Conservation (phyloP, 345 rosid genomes). For the Salix koriyanagi region DNA sequence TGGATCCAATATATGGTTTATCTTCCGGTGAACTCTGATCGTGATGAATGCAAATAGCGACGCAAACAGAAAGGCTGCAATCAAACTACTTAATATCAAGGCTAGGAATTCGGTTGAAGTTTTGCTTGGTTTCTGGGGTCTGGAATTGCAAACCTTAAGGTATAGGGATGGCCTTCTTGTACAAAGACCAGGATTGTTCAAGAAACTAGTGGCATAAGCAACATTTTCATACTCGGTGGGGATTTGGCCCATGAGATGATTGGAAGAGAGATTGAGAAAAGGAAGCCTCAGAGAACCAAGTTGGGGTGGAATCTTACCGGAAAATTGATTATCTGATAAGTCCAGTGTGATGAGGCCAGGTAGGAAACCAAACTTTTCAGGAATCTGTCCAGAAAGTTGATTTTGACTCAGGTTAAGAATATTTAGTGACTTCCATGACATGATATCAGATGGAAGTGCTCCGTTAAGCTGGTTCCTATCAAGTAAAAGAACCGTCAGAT, state of each 20-base stretch:
- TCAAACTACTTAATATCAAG: slow-evolving; percentile 9
- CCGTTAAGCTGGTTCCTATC: slow-evolving; percentile 49
- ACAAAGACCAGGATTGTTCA: slow-evolving; percentile 54
- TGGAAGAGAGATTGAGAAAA: slow-evolving; percentile 52
- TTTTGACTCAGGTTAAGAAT: slow-evolving; percentile 43
- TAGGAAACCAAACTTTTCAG: slow-evolving; percentile 27
- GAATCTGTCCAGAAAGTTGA: slow-evolving; percentile 47
- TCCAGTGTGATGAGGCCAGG: slow-evolving; percentile 34
- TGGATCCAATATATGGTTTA: slow-evolving; percentile 6
- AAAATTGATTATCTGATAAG: slow-evolving; percentile 46
- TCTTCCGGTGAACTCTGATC: slow-evolving; percentile 23
- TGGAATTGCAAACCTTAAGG: slow-evolving; percentile 29
- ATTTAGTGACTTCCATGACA: slow-evolving; percentile 39
- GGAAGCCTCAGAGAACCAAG: slow-evolving; percentile 26
- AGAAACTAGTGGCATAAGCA: slow-evolving; percentile 40
- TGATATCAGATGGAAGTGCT: slow-evolving; percentile 34
- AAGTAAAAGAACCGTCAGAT: slow-evolving; percentile 31
- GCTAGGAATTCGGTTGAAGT: slow-evolving; percentile 16
- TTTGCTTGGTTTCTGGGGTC: slow-evolving; percentile 7
- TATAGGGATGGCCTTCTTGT: slow-evolving; percentile 18
- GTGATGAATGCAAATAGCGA: slow-evolving; percentile 11
- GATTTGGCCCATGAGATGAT: slow-evolving; percentile 45
- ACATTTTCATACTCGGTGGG: slow-evolving; percentile 40
- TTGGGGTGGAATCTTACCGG: slow-evolving; percentile 48
- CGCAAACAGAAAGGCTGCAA: slow-evolving; percentile 7